Conservation (phyloP, 495 filamentous ascomycete species). For the Penicillium fimorum region DNA sequence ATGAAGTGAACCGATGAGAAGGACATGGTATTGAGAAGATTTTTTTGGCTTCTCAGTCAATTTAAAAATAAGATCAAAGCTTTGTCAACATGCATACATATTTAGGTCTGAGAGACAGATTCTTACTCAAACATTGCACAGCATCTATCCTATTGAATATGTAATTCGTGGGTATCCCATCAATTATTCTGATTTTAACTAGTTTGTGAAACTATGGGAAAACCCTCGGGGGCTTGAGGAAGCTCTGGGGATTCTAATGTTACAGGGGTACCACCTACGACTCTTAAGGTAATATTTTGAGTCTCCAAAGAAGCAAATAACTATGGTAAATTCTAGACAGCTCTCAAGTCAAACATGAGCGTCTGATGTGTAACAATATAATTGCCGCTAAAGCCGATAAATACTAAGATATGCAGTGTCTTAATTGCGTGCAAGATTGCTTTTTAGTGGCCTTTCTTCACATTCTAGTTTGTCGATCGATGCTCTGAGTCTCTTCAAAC, state of each 20-base stretch:
- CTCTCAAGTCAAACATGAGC: not conserved
- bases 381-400: not conserved
- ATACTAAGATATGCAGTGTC: constrained; percentile 3
- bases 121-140: not conserved
- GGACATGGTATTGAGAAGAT: not conserved
- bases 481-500: constrained; percentile 1
- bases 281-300: no score
- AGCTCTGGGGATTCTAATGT: no score
- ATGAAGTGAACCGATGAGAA: not conserved
- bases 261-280: no score
- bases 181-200: constrained; percentile 3
- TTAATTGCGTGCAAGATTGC: constrained; percentile 7
- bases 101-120: not conserved
- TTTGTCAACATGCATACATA: not conserved
- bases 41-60: not conserved
- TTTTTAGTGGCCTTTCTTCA: not conserved
- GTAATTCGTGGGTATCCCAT: not conserved
- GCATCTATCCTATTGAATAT: not conserved
- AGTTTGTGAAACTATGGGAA: not conserved
- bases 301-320: not conserved
- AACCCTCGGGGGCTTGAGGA: not conserved
- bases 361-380: not conserved
- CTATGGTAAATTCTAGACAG: not conserved
- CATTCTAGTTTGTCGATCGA: not conserved
- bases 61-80: not conserved